A percentile compares a stretch with the other conserved stretches of the same genome.
phyloP scores from a whole-genome alignment of 805 yeast species.

The Vanderwaltozyma tropicalis region DNA sequence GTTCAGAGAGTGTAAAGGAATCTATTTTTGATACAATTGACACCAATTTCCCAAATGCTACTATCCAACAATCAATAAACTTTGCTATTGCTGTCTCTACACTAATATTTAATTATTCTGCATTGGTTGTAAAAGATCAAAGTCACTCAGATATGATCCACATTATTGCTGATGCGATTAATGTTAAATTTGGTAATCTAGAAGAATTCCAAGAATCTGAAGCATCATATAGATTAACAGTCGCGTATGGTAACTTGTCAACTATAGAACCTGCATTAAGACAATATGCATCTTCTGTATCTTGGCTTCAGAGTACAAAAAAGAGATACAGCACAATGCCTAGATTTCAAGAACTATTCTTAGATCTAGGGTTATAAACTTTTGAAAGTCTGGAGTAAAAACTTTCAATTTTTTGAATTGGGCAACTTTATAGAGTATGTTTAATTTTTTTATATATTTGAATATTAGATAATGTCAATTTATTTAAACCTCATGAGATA shows the following conservation, averaged over 20 bases:
- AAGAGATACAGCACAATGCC: slow-evolving; percentile 9
- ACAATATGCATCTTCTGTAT: slow-evolving; percentile 23
- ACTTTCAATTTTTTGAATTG: too few relatives aligned
- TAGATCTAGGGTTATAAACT: not conserved
- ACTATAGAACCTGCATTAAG: slow-evolving; percentile 24
- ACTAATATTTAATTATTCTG: slow-evolving; percentile 39
- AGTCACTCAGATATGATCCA: slow-evolving; percentile 19
- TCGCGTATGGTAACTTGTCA: slow-evolving; percentile 54
- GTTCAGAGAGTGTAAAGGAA: slow-evolving; percentile 27
- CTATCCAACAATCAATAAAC: slow-evolving; percentile 21
- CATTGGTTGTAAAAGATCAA: slow-evolving; percentile 27
- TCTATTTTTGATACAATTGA: slow-evolving; percentile 32
- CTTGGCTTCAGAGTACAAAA: slow-evolving; percentile 22
- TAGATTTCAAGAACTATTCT: slow-evolving; percentile 17
- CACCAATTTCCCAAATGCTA: slow-evolving; percentile 15
- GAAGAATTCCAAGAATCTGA: slow-evolving; percentile 31
- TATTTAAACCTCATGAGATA: too few relatives aligned
- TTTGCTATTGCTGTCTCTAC: slow-evolving; percentile 39
- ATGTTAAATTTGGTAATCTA: slow-evolving; percentile 21
- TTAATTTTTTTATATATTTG: too few relatives aligned
- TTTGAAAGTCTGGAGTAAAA: too few relatives aligned
- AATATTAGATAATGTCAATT: too few relatives aligned
- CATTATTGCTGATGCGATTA: slow-evolving; percentile 23
- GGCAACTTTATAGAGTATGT: too few relatives aligned
- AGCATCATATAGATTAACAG: slow-evolving; percentile 52